Conservation (phyloP, 75 land plant species). For the Pinus tabuliformis region DNA sequence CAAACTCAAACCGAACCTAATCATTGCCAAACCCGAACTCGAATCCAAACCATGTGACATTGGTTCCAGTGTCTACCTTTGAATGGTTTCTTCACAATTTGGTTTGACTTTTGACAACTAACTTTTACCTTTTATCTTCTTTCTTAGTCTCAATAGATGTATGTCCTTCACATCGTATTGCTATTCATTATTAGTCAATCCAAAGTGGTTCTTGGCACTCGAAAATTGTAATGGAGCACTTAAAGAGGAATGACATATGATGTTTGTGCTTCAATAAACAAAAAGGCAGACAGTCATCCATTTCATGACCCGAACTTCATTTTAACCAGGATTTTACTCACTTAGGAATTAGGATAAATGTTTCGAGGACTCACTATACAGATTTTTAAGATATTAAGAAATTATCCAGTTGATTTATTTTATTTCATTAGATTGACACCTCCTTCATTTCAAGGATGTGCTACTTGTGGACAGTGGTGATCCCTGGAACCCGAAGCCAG, state of each 20-base stretch:
- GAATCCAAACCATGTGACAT: too few relatives aligned
- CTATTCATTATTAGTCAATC: background rate
- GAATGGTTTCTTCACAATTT: background rate
- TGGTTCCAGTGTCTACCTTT: too few relatives aligned
- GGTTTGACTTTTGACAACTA: background rate
- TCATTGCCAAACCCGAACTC: too few relatives aligned
- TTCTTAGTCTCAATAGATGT: background rate
- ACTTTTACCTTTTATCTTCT: background rate
- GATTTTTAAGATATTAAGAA: background rate
- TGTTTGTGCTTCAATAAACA: background rate
- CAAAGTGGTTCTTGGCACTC: background rate
- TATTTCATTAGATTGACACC: too few relatives aligned
- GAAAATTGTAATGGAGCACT: background rate
- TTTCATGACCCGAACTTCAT: background rate
- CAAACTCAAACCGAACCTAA: too few relatives aligned
- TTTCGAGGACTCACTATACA: background rate
- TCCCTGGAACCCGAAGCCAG: constrained; percentile 84
- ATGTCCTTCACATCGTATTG: background rate
- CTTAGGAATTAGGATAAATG: background rate
- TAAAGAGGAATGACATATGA: background rate
- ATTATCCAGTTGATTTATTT: too few relatives aligned
- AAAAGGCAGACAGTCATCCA: background rate
- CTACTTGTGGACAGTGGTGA: constrained; percentile 96
- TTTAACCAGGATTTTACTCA: background rate
- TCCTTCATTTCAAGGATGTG: constrained; percentile 72